These are phyloP conservation scores for Bipolaris bicolor DNA, from an alignment of 2,329 filamentous ascomycete species.

Conservation along the genomic window DNA sequence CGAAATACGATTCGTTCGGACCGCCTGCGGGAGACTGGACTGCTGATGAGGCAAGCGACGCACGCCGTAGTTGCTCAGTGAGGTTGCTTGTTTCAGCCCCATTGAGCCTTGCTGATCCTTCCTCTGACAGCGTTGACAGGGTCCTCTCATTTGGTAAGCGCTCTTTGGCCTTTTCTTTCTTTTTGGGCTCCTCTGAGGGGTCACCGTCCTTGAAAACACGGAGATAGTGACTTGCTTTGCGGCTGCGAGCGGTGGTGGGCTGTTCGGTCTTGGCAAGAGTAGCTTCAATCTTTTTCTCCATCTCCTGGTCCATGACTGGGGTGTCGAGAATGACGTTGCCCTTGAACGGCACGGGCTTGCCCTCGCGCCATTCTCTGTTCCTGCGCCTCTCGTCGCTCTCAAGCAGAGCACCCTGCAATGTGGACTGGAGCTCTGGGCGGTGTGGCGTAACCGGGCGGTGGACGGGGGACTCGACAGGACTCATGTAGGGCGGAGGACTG, in stretches of 20 bases:
- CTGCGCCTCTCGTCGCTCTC: slow-evolving; percentile 52
- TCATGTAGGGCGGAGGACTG: slow-evolving; percentile 47
- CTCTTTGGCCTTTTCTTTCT: slow-evolving; percentile 53
- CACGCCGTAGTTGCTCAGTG: slow-evolving; percentile 27
- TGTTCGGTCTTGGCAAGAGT: slow-evolving; percentile 65
- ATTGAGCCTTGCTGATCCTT: slow-evolving; percentile 22
- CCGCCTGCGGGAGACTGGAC: slow-evolving; percentile 34
- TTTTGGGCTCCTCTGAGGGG: slow-evolving; percentile 59
- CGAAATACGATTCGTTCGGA: slow-evolving; percentile 38
- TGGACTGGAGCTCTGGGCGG: slow-evolving; percentile 26
- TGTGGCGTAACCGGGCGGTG: slow-evolving; percentile 42
- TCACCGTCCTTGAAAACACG: slow-evolving; percentile 70
- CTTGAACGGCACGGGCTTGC: slow-evolving; percentile 54
- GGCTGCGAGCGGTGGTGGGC: slow-evolving; percentile 62
- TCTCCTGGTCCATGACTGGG: slow-evolving; percentile 53
- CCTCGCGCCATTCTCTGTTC: slow-evolving; percentile 58
- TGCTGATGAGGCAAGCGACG: slow-evolving; percentile 33
- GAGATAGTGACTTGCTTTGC: slow-evolving; percentile 70
- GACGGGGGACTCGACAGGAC: slow-evolving; percentile 46
- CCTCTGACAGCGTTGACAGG: slow-evolving; percentile 32
- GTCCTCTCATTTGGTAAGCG: slow-evolving; percentile 42
- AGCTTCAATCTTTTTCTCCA: slow-evolving; percentile 69
- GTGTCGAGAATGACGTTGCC: slow-evolving; percentile 47
- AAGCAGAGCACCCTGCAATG: slow-evolving; percentile 36
- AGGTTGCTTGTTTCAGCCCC: slow-evolving; percentile 20